Base-by-base conservation (phyloP, 495 filamentous ascomycete species). In the Tetracladium setigerum region DNA sequence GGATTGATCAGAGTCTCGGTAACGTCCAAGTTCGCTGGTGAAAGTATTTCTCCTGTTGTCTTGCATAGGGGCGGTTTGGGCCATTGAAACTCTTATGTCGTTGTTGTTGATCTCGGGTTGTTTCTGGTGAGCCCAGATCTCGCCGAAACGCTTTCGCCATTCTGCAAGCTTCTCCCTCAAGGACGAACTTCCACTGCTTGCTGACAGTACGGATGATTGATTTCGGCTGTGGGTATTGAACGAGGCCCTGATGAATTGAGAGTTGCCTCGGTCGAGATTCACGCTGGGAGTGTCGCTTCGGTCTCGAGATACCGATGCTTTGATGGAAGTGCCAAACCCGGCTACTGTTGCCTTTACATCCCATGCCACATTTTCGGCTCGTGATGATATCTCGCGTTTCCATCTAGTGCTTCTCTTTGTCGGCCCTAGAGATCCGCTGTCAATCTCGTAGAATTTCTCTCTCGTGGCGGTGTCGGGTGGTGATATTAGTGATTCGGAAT, bases 261-360 rank as follows among this genome's bases (percentile, higher is more conserved):
- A 76, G 47, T 66, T 73, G 11, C 72, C 70, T 32, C 68, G 59
- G 57, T 75, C 64, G 27, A 74, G 58, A 47, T 74, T 71, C 30
- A 73, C 68, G 18, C 66, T 73, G 0, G 67, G 69, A 0, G 44
- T 56, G 7, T 62, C 60, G 6, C 62, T 60, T 47, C 55, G 58
- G 19, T 53, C 56, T 40, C 62, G 62, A 18, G 36, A 47, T 2
- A 60, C 41, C 22, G 51, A 54, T n/a, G 50, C 30, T 35, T 56
- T 60, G 18, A 60, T 22, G 9, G 63, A 59, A 14, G 66, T 53
- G 33, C 69, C 57, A 15, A 70, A 48, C 10, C 58, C 54, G 24
- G 57, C 37, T 5, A 56, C 14, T 30, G 15, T 30, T 9, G 13
- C 27, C 32, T 37, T 50, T 17, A 50, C 11, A 9, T 61, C 59